Evolutionary conservation across 2,329 filamentous ascomycete species (phyloP).

Genomic region (Lasiodiplodia gonubiensis): DNA sequence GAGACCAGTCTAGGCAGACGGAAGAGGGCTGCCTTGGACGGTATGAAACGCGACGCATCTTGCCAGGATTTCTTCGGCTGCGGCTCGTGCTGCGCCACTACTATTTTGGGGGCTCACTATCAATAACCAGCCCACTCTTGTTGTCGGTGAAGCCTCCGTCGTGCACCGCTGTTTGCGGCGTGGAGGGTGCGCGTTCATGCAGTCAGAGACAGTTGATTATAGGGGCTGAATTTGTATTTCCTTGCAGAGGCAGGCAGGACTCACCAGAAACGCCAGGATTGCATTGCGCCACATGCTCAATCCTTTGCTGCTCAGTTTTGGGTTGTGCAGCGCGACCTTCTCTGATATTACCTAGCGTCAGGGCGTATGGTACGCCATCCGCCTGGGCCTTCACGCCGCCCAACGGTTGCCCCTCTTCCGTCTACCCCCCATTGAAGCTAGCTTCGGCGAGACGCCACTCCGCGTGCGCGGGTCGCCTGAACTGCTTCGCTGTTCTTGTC

Average conservation of each 20-base stretch:
- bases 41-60: neutral
- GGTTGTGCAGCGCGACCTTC: too few relatives aligned
- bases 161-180: too few relatives aligned
- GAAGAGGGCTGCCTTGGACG: neutral
- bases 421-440: slow-evolving; percentile 72
- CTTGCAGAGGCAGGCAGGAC: too few relatives aligned
- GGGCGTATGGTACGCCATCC: slow-evolving; percentile 45
- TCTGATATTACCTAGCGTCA: too few relatives aligned
- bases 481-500: slow-evolving; percentile 68
- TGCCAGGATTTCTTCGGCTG: neutral
- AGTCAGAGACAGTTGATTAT: too few relatives aligned
- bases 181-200: too few relatives aligned
- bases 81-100: neutral
- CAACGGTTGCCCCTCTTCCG: slow-evolving; percentile 71
- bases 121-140: neutral
- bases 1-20: neutral
- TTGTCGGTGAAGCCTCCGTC: neutral
- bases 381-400: slow-evolving; percentile 61
- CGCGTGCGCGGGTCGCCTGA: slow-evolving; percentile 72
- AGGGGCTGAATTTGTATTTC: too few relatives aligned
- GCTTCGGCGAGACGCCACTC: slow-evolving; percentile 76
- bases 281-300: too few relatives aligned
- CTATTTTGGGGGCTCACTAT: neutral
- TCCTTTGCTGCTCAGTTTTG: too few relatives aligned
- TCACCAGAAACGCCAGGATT: too few relatives aligned